These are phyloP conservation scores for Juncus inflexus DNA, from an alignment of 176 grass and related monocot genomes.

Conservation along the genomic window DNA sequence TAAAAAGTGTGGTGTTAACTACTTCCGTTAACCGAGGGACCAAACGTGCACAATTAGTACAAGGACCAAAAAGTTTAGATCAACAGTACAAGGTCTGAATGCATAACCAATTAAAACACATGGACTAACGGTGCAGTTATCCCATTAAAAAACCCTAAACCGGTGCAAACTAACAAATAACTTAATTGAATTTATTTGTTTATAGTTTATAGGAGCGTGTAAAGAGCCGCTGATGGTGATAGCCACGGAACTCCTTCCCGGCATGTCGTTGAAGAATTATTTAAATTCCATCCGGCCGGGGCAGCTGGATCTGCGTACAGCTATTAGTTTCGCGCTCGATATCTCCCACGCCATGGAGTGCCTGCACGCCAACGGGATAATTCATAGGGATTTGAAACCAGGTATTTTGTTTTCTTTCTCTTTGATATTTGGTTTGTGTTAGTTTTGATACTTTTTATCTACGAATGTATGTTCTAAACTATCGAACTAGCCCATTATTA, in stretches of 20 bases:
- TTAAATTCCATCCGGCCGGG: slow-evolving; percentile 72
- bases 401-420: slow-evolving; percentile 29
- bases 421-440: not conserved
- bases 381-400: slow-evolving; percentile 97
- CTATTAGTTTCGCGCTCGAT: slow-evolving; percentile 73
- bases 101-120: no score
- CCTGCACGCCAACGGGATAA: slow-evolving; percentile 90
- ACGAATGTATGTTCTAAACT: no score
- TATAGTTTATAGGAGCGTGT: slow-evolving; percentile 90
- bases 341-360: slow-evolving; percentile 98
- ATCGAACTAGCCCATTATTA: no score
- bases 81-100: no score
- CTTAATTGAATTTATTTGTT: not conserved
- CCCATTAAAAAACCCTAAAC: no score
- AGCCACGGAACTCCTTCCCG: slow-evolving; percentile 78
- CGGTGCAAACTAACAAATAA: no score
- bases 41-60: no score
- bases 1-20: no score
- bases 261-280: slow-evolving; percentile 83
- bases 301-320: slow-evolving; percentile 55
- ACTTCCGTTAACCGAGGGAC: no score
- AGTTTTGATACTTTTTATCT: not conserved
- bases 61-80: no score
- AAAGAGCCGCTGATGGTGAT: slow-evolving; percentile 99
- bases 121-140: no score